Evolutionary conservation across 352 stramenopile species (phyloP), one percentile per base, ranked within the genome.

Genomic region (Phytophthora pistaciae): DNA sequence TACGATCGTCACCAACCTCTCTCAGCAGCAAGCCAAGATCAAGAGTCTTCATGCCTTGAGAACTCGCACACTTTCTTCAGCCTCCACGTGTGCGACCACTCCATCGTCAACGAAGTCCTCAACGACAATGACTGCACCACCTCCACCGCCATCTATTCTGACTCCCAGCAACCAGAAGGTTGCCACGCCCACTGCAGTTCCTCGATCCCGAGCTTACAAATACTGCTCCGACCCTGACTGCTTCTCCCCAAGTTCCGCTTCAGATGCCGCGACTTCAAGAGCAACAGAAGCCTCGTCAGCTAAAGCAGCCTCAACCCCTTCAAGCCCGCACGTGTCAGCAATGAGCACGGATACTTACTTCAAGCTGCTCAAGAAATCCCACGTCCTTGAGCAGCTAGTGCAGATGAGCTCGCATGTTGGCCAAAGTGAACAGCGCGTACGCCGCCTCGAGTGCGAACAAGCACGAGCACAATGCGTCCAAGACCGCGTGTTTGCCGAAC

Each of bases 271-370:
- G 18, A 27, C 46, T 61, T 74, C 56, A 20, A 68, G 27, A 56
- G 31, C 23, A 54, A 14, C 23, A 42, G 56, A 68, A 6, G 36
- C 58, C 40, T 56, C 5, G 11, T 13, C 62, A 18, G 4, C 50
- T 20, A 67, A 29, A 40, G 20, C 61, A 33, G 23, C 58, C 38
- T 3, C 64, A 50, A 54, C 66, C 31, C 40, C 62, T 53, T 20
- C 64, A 29, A 25, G 54, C 21, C 27, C 53, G 1, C 63, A 68
- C 3, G 58, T 68, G 13, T 60, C 70, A 14, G 57, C 61, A n/a
- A 91, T 91, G 70, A 83, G 53, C 36, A 62, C 74, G n/a, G 82
- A 87, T 44, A 78, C 77, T 33, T 92, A 92, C 69, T 91, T 91
- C 31, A 80, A 85, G 1, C 68, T 92, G 10, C 75, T 92, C 9